A percentile compares a stretch with the other conserved stretches of the same genome.
Evolutionary conservation across 1,139 yeast genomes (phyloP).

Genomic region (Lodderomyces beijingensis): DNA sequence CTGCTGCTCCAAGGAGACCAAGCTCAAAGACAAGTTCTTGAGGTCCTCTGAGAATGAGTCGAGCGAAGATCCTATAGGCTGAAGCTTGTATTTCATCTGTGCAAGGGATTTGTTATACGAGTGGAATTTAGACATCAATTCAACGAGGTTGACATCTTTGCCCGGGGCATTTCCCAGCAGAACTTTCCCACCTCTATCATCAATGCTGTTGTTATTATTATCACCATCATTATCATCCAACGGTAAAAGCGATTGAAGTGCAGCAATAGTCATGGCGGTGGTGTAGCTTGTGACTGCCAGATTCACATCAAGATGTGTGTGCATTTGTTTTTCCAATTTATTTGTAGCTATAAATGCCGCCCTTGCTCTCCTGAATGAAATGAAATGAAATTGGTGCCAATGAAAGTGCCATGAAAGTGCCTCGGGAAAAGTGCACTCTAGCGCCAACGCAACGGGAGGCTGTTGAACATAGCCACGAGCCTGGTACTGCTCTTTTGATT

Average conservation of each 20-base stretch:
- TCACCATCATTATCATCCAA: constrained; percentile 3
- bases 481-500: constrained; percentile 36
- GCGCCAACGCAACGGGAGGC: constrained; percentile 9
- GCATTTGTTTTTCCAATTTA: no score
- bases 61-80: constrained; percentile 39
- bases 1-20: constrained; percentile 54
- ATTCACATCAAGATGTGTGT: no score
- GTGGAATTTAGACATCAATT: constrained; percentile 5
- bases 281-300: no score
- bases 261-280: constrained; percentile 7
- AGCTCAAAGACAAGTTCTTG: constrained; percentile 54
- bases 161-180: no score
- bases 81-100: constrained; percentile 31
- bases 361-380: no score
- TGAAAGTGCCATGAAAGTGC: no score
- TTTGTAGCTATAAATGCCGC: no score
- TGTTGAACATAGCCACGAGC: constrained; percentile 11
- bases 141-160: constrained; percentile 6
- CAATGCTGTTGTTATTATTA: no score
- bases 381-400: no score
- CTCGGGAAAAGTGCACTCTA: no score
- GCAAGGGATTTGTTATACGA: constrained; percentile 17
- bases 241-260: constrained; percentile 10
- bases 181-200: no score
- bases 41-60: constrained; percentile 54